A percentile compares a stretch with the other conserved stretches of the same genome.
These are phyloP conservation scores for Lavandula angustifolia DNA, from an alignment of 257 asterid species.

Conservation along the genomic window DNA sequence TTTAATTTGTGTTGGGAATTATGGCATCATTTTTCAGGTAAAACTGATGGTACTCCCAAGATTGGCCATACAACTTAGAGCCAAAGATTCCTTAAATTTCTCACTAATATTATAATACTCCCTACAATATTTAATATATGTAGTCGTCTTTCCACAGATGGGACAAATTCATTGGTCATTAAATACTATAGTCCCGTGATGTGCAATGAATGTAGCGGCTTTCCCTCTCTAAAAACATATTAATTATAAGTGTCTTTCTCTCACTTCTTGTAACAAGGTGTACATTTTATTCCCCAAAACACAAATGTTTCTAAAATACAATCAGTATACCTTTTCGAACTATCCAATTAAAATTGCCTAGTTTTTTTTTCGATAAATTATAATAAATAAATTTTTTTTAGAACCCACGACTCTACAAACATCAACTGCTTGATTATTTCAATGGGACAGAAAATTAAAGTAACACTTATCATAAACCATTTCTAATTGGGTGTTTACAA, in stretches of 20 bases:
- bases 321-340: no score
- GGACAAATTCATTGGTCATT: slow-evolving; percentile 23
- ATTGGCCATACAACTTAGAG: slow-evolving; percentile 21
- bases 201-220: slow-evolving; percentile 36
- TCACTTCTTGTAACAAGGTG: slow-evolving; percentile 2
- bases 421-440: no score
- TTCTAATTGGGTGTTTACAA: neutral
- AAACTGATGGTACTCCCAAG: slow-evolving; percentile 20
- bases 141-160: no score
- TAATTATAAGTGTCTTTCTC: neutral
- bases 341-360: no score
- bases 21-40: neutral
- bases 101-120: neutral
- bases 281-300: slow-evolving; percentile 17
- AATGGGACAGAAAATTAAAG: no score
- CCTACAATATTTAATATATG: no score
- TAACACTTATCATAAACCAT: neutral
- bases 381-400: no score
- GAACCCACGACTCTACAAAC: no score
- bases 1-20: neutral
- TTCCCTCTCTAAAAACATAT: neutral
- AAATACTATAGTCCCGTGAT: slow-evolving; percentile 5
- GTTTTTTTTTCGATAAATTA: no score
- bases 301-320: no score
- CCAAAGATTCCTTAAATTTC: neutral